Percentiles rank a stretch among this genome's conserved stretches.
Conservation (phyloP, 352 stramenopile genomes). For the Phytopythium cucurbitacearum region DNA sequence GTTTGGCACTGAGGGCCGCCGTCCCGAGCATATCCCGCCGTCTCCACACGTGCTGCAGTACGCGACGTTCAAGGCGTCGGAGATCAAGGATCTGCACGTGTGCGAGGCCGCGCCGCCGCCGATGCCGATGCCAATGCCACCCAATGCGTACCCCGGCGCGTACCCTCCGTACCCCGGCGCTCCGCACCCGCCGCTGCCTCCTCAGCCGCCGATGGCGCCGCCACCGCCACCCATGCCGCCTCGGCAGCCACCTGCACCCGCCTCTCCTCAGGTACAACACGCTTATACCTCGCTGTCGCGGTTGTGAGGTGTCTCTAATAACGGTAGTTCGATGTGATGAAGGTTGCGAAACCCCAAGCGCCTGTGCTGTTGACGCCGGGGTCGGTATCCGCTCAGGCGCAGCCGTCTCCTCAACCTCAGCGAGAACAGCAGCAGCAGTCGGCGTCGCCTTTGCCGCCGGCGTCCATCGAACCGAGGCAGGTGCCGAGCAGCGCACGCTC, state of each 20-base stretch:
- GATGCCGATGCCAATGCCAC: conserved; percentile 11
- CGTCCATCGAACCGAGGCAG: neutral
- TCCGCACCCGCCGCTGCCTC: conserved; percentile 10
- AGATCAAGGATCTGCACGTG: conserved; percentile 86
- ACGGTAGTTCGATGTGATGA: neutral
- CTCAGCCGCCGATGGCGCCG: conserved; percentile 4
- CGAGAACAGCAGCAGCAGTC: conserved; percentile 6
- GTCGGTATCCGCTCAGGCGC: conserved; percentile 33
- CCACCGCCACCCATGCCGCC: neutral
- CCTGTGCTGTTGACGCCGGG: conserved; percentile 51
- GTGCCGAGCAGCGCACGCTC: neutral
- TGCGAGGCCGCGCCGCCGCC: conserved; percentile 59
- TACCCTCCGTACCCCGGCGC: conserved; percentile 21
- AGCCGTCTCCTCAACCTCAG: conserved; percentile 13
- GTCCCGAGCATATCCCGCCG: conserved; percentile 61
- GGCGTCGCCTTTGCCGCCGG: neutral
- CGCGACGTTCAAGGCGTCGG: conserved; percentile 75
- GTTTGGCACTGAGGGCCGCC: conserved; percentile 80
- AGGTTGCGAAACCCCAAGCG: conserved; percentile 15
- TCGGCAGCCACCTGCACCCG: neutral
- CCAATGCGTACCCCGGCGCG: conserved; percentile 4
- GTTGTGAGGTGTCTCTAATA: too few relatives aligned
- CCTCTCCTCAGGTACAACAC: too few relatives aligned
- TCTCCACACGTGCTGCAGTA: conserved; percentile 77
- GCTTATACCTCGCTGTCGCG: too few relatives aligned